These are phyloP conservation scores for Obelidium mucronatum DNA, from an alignment of 192 early-diverging fungal genomes.

Conservation along the genomic window DNA sequence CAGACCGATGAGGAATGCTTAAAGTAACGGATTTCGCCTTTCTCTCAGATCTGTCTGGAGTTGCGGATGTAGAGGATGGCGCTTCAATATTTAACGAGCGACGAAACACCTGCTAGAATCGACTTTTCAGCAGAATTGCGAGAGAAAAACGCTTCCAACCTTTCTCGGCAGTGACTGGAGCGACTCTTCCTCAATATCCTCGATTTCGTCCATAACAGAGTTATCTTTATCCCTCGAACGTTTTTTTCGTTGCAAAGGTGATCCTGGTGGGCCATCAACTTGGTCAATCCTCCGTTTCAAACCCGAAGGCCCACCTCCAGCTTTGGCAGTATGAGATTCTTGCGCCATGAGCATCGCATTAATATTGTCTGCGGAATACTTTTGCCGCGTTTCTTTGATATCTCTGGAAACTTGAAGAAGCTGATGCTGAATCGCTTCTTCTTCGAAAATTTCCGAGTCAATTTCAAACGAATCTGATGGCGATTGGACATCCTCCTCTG, in stretches of 20 bases:
- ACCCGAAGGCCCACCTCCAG: conserved; percentile 5
- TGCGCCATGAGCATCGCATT: background rate
- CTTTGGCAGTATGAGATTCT: background rate
- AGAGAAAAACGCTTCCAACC: too few relatives aligned
- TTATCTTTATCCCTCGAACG: too few relatives aligned
- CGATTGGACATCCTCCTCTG: background rate
- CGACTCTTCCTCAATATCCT: conserved; percentile 32
- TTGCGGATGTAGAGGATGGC: background rate
- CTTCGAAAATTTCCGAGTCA: conserved; percentile 2
- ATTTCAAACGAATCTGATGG: too few relatives aligned
- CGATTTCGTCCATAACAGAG: conserved; percentile 27
- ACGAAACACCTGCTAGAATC: too few relatives aligned
- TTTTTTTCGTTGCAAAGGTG: background rate
- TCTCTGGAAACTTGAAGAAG: too few relatives aligned
- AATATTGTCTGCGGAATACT: background rate
- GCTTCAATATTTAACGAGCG: conserved; percentile 14
- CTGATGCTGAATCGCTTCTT: too few relatives aligned
- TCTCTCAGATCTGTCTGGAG: background rate
- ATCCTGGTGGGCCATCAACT: conserved; percentile 19
- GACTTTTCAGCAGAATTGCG: too few relatives aligned
- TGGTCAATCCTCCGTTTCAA: background rate
- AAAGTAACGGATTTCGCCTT: conserved; percentile 16
- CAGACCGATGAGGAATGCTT: background rate
- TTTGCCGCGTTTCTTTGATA: background rate
- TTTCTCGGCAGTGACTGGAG: too few relatives aligned